Conservation (phyloP, 148 eudicot species). For the Chenopodium suecicum region DNA sequence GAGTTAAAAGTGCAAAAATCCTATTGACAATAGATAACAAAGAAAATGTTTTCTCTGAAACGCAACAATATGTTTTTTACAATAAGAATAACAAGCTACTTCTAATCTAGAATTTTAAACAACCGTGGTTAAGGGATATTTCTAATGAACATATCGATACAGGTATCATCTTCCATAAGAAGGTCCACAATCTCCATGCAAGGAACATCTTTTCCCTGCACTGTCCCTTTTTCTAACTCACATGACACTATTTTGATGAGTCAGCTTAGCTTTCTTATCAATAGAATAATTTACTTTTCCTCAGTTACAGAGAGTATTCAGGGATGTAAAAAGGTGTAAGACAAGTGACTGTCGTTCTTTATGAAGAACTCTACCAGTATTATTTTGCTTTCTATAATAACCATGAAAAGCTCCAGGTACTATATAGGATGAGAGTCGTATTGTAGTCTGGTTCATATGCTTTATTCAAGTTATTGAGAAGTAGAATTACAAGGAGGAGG, state of each 20-base stretch:
- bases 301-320: background rate
- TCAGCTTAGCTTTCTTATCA: background rate
- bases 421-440: no score
- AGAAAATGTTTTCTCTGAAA: background rate
- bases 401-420: background rate
- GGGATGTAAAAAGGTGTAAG: background rate
- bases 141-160: background rate
- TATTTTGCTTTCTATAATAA: background rate
- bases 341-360: background rate
- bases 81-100: background rate
- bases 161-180: background rate
- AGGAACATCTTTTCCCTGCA: background rate
- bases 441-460: background rate
- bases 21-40: background rate
- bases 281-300: background rate
- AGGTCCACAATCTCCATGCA: background rate
- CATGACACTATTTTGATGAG: no score
- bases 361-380: background rate
- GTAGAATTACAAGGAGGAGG: background rate
- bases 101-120: no score
- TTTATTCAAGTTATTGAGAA: background rate
- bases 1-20: background rate
- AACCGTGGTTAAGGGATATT: no score
- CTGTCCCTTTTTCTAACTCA: background rate
- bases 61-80: background rate